Base-by-base conservation (phyloP, 2,329 filamentous ascomycete species). In the Hymenoscyphus fraxineus region DNA sequence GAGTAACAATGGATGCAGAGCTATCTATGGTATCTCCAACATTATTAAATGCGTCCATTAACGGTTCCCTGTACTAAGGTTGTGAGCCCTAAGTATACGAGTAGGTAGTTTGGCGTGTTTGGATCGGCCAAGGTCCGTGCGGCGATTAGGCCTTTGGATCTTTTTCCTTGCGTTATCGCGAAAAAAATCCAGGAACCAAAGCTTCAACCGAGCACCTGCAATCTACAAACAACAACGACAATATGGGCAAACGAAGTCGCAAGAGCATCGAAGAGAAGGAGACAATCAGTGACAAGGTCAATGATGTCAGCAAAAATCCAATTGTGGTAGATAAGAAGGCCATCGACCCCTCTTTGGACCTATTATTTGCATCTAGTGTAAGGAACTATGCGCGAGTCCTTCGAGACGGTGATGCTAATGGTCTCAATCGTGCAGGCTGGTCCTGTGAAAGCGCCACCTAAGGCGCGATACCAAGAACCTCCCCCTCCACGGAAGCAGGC, bases 321-420 rank as follows among this genome's bases (percentile, higher is more conserved):
- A 73, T 79, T 62, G n/a, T 70, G 12, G 66, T 66, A 12, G 65
- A 72, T 32, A 69, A 71, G 57, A 84, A 84, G 76, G 81, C 82
- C 65, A 80, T 92, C 66, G 89, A 93, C 80, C 88, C 89, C 75
- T 79, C 82, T 63, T 80, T 93, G 69, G 82, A 88, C 72, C 87
- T 88, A 66, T 82, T 93, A 47, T 93, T 93, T 78, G 83, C 88
- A 64, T 80, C 83, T 64, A 92, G 90, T 80, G 89, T 92, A 83
- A 79, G 88, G 6, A 12, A 10, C 12, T 83, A 47, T 39, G 32
- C 58, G 22, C 51, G 13, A 2, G 27, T n/a, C 31, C n/a, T 47
- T 31, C 55, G 6, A 7, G 19, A 58, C 54, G 12, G 55, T 55
- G 22, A 31, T 54, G 32, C 32, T 62, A 58, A 59, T 54, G 41